A percentile compares a stretch with the other conserved stretches of the same genome.
Evolutionary conservation across 2,329 filamentous ascomycete genomes (phyloP).

Genomic region (Exophiala oligosperma): DNA sequence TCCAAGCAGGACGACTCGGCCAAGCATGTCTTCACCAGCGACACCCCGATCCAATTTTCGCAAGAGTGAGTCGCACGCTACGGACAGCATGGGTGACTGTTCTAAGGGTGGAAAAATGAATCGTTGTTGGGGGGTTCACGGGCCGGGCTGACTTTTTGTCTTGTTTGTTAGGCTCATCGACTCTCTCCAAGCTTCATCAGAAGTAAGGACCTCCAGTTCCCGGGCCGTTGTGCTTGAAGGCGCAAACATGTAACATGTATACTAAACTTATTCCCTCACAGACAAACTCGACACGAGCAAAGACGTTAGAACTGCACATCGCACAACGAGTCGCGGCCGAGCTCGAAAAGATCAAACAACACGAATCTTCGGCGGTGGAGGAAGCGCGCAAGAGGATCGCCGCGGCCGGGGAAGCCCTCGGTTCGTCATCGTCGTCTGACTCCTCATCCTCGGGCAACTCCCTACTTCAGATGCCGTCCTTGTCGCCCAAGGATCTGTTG

Average conservation of each 20-base stretch:
- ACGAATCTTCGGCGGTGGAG: slow-evolving; percentile 68
- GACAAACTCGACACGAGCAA: slow-evolving; percentile 85
- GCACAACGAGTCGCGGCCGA: slow-evolving; percentile 84
- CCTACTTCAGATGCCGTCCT: slow-evolving; percentile 39
- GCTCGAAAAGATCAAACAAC: slow-evolving; percentile 73
- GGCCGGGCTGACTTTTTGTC: no score
- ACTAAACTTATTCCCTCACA: slow-evolving; percentile 41
- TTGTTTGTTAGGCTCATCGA: slow-evolving; percentile 62
- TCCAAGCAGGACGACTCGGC: slow-evolving; percentile 59
- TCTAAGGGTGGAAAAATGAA: slow-evolving; percentile 51
- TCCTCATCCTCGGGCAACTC: slow-evolving; percentile 20
- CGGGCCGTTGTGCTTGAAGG: no score
- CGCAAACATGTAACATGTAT: neutral
- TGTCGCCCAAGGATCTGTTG: slow-evolving; percentile 43
- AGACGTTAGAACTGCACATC: slow-evolving; percentile 80
- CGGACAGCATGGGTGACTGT: slow-evolving; percentile 64
- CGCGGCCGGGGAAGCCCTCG: slow-evolving; percentile 2
- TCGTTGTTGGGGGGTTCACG: neutral
- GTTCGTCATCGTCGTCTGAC: slow-evolving; percentile 10
- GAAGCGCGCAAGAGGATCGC: slow-evolving; percentile 64
- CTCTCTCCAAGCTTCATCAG: slow-evolving; percentile 76
- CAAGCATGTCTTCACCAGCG: slow-evolving; percentile 65
- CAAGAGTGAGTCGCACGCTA: slow-evolving; percentile 45
- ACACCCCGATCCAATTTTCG: slow-evolving; percentile 35
- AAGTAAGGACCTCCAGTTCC: slow-evolving; percentile 58